Conservation (phyloP, 352 stramenopile genomes). For the Ophiocytium majus region DNA sequence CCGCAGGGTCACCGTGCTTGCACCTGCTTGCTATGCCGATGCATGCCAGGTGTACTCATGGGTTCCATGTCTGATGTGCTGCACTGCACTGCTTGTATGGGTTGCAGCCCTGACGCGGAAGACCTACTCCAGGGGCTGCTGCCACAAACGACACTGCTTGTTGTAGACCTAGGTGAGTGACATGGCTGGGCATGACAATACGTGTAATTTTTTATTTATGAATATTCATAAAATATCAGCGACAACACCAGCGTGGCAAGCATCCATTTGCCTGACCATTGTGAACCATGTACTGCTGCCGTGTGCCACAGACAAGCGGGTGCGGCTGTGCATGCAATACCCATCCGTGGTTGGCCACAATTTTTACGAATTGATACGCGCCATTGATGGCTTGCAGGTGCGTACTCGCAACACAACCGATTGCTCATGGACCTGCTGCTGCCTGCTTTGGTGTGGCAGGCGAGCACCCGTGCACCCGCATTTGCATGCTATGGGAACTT, state of each 20-base stretch:
- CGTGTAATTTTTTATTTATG: not conserved
- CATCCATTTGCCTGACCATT: slow-evolving; percentile 27
- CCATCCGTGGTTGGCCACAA: slow-evolving; percentile 76
- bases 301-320: slow-evolving; percentile 33
- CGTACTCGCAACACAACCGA: too few relatives aligned
- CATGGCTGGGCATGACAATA: not conserved
- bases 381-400: slow-evolving; percentile 77
- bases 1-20: too few relatives aligned
- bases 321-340: slow-evolving; percentile 67
- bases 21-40: too few relatives aligned
- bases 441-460: too few relatives aligned
- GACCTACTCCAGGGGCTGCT: slow-evolving; percentile 33
- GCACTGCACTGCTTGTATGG: too few relatives aligned
- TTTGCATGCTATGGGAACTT: too few relatives aligned
- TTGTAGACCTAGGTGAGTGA: slow-evolving; percentile 18
- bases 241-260: not conserved
- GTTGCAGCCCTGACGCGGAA: slow-evolving; percentile 25
- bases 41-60: too few relatives aligned
- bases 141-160: slow-evolving; percentile 28
- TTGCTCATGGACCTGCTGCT: too few relatives aligned
- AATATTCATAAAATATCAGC: not conserved
- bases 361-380: slow-evolving; percentile 74
- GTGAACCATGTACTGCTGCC: too few relatives aligned
- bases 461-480: too few relatives aligned
- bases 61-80: too few relatives aligned